Evolutionary conservation across 179 eudicot species (phyloP), one percentile per base, ranked within the genome.

Genomic region (Drosera spatulata): DNA sequence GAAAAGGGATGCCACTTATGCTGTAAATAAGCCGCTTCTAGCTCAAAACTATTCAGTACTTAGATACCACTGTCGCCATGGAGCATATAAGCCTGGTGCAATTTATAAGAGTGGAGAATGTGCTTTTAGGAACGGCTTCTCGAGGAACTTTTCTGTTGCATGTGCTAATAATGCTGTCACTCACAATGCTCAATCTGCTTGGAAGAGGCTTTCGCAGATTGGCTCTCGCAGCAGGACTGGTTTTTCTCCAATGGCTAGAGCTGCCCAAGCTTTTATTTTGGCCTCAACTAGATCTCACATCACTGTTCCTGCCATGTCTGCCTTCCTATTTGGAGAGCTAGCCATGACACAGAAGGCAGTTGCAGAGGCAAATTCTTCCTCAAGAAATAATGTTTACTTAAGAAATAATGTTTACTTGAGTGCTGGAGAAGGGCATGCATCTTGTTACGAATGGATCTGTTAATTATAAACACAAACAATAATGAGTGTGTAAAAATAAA

Each of bases 231-330:
- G 71, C 49, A 61, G 48, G 61, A 61, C 85, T 58, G 52, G 69
- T 39, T 72, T 61, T 62, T 59, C 81, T 7, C 74, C 84, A 53
- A 67, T 87, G 56, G 74, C 74, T 53, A 78, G 61, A 78, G 61
- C 80, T 65, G 93, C 90, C 60, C 89, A 82, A 73, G 88, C 90
- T 59, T 80, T 86, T 50, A 82, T 86, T 76, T 81, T 93, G 66
- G 95, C 95, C 46, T 78, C 87, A 66, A 78, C 78, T 59, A 83
- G 82, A 50, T 86, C 89, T 63, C 87, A 89, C 66, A 68, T 86
- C 60, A 61, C 86, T 42, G 75, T 88, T 61, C 95, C 96, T 41
- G 93, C 95, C 50, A 55, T 86, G 60, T 76, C 79, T 67, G 77
- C 85, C 53, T 53, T 81, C 53, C 63, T 86, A 55, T 77, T 77